Evolutionary conservation across 331 rosid species (phyloP).

Genomic region (Phaseolus coccineus): DNA sequence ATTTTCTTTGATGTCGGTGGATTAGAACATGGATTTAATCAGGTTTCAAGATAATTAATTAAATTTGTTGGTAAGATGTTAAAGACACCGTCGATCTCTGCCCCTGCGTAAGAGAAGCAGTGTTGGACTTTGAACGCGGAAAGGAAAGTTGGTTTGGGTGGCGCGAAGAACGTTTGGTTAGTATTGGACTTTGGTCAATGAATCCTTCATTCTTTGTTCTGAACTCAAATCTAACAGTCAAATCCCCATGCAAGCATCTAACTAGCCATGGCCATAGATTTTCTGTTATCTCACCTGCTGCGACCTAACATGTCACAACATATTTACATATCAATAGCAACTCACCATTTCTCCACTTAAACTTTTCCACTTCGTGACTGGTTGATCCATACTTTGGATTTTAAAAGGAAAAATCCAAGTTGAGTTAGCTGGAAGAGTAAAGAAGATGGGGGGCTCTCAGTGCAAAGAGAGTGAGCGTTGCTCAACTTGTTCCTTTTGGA

Average conservation of each 20-base stretch:
- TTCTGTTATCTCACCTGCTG: conserved; percentile 3
- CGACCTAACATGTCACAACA: not conserved
- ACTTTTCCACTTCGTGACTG: not conserved
- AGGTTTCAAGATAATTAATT: not conserved
- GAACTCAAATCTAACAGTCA: conserved; percentile 64
- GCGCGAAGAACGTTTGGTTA: conserved; percentile 58
- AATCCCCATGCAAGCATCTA: conserved; percentile 42
- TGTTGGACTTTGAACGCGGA: conserved; percentile 17
- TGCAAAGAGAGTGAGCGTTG: not conserved
- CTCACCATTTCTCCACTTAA: not conserved
- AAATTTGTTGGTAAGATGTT: not conserved
- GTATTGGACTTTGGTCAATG: conserved; percentile 24
- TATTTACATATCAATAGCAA: not conserved
- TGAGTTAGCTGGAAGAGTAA: not conserved
- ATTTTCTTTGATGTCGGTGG: not conserved
- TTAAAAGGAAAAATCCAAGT: not conserved
- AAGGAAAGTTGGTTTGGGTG: conserved; percentile 43
- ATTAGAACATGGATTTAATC: conserved; percentile 15
- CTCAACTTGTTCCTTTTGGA: not conserved
- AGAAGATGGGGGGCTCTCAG: not conserved
- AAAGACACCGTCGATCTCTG: not conserved
- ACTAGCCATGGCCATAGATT: conserved; percentile 30
- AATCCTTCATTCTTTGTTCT: conserved; percentile 37
- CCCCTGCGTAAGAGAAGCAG: not conserved
- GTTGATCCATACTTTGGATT: not conserved